phyloP scores from a whole-genome alignment of 306 rosid genomes.

The Lathyrus aphaca region DNA sequence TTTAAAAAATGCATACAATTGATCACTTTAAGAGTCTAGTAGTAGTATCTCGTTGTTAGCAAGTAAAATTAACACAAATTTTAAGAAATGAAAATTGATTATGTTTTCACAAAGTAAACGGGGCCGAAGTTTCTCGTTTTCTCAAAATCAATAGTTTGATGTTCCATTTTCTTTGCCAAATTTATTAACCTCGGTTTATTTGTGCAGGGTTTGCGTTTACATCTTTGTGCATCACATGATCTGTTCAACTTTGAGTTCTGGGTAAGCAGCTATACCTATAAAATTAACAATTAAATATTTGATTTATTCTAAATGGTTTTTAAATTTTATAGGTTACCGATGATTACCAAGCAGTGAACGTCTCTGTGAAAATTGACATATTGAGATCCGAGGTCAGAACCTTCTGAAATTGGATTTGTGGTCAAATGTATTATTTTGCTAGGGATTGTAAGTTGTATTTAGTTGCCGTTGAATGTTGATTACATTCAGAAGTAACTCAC shows the following conservation, averaged over 20 bases:
- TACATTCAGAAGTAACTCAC: constrained; percentile 3
- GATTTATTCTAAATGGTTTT: constrained; percentile 43
- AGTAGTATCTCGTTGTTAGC: too few relatives aligned
- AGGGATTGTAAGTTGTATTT: constrained; percentile 1
- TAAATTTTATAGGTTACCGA: constrained; percentile 80
- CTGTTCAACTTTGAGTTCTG: constrained; percentile 95
- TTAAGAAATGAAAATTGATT: too few relatives aligned
- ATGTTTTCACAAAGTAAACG: too few relatives aligned
- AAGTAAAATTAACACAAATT: too few relatives aligned
- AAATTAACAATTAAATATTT: constrained; percentile 42
- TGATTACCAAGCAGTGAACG: constrained; percentile 95
- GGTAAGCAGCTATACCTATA: constrained; percentile 61
- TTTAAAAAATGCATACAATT: too few relatives aligned
- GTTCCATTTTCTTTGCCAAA: constrained; percentile 21
- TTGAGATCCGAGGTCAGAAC: constrained; percentile 69
- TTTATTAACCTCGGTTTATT: constrained; percentile 22
- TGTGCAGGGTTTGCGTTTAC: constrained; percentile 93
- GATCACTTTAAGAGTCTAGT: too few relatives aligned
- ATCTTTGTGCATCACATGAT: constrained; percentile 89
- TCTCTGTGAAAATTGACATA: constrained; percentile 77
- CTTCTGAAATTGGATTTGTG: constrained; percentile 27
- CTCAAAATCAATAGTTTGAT: constrained; percentile 11
- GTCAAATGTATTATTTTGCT: constrained; percentile 14
- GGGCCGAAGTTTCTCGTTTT: not conserved
- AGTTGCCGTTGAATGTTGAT: constrained; percentile 4